Percentiles rank a stretch among this genome's conserved stretches.
Conservation (phyloP, 2,329 filamentous ascomycete species). For the Neopestalotiopsis sp. region DNA sequence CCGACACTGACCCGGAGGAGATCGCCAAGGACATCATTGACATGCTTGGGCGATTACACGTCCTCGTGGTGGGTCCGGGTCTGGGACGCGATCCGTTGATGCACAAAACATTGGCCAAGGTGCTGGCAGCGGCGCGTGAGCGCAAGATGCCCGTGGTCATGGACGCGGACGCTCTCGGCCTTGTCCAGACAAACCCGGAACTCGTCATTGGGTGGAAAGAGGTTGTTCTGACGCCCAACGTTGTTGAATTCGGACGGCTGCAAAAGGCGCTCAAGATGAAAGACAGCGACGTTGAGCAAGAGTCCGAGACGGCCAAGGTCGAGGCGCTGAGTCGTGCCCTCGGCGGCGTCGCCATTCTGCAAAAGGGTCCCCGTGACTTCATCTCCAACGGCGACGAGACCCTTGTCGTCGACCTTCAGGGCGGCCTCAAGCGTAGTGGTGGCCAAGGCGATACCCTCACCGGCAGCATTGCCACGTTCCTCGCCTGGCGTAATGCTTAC, state of each 20-base stretch:
- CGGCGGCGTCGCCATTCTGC: constrained; percentile 87
- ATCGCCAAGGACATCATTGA: constrained; percentile 74
- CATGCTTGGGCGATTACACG: constrained; percentile 87
- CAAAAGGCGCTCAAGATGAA: constrained; percentile 73
- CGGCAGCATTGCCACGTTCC: constrained; percentile 83
- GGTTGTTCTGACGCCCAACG: constrained; percentile 92
- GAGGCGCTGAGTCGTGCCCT: constrained; percentile 75
- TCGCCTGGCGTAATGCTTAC: constrained; percentile 90
- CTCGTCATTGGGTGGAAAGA: constrained; percentile 81
- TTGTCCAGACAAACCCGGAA: constrained; percentile 78
- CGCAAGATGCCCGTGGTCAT: constrained; percentile 80
- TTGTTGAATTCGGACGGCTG: constrained; percentile 87
- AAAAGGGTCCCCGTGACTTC: constrained; percentile 84
- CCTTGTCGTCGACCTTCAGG: constrained; percentile 76
- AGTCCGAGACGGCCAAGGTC: constrained; percentile 54
- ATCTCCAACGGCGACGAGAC: constrained; percentile 82
- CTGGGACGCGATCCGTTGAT: constrained; percentile 89
- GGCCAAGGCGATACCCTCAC: constrained; percentile 97
- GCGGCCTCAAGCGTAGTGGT: constrained; percentile 87
- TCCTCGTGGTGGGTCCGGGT: constrained; percentile 90
- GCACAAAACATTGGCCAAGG: constrained; percentile 81
- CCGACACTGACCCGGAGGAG: constrained; percentile 61
- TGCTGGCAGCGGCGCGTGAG: constrained; percentile 80
- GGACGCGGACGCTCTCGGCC: constrained; percentile 85
- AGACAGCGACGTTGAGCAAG: constrained; percentile 41